Percentiles rank a stretch among this genome's conserved stretches.
phyloP scores from a whole-genome alignment of 495 filamentous ascomycete species.

The Aspergillus sclerotiicarbonarius region DNA sequence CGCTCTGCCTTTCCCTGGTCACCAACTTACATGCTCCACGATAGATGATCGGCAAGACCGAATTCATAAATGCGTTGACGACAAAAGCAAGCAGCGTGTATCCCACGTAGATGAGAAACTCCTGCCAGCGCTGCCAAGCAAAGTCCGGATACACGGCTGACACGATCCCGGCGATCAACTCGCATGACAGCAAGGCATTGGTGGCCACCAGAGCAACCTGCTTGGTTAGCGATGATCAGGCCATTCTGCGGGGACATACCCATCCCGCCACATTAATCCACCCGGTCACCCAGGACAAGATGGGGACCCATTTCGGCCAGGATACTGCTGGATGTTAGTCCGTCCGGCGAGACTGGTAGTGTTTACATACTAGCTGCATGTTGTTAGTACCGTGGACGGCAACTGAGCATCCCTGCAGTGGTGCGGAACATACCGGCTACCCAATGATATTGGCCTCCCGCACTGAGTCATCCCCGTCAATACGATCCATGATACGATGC shows the following conservation, averaged over 20 bases:
- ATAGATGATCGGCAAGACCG: conserved; percentile 61
- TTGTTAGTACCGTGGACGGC: too few relatives aligned
- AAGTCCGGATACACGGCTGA: conserved; percentile 58
- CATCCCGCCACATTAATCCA: conserved; percentile 76
- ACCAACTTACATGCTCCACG: conserved; percentile 48
- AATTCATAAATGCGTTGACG: conserved; percentile 66
- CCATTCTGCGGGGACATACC: conserved; percentile 40
- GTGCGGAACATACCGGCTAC: conserved; percentile 52
- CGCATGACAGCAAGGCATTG: conserved; percentile 52
- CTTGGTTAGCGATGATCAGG: conserved; percentile 50
- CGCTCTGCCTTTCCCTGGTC: not conserved
- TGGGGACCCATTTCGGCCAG: conserved; percentile 57
- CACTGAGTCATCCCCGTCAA: conserved; percentile 25
- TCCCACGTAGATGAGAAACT: conserved; percentile 71
- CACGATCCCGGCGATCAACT: conserved; percentile 60
- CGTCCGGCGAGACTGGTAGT: not conserved
- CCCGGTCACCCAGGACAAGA: conserved; percentile 68
- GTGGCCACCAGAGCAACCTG: conserved; percentile 55
- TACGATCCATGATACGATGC: not conserved
- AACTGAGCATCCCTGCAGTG: not conserved
- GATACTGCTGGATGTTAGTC: conserved; percentile 30
- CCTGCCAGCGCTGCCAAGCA: conserved; percentile 61
- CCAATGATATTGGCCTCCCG: conserved; percentile 76
- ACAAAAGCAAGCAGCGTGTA: conserved; percentile 62
- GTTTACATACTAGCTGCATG: conserved; percentile 29